Percentiles rank a stretch among this genome's conserved stretches.
phyloP scores from a whole-genome alignment of 139 green algal genomes.

The Coccomyxa sp. region DNA sequence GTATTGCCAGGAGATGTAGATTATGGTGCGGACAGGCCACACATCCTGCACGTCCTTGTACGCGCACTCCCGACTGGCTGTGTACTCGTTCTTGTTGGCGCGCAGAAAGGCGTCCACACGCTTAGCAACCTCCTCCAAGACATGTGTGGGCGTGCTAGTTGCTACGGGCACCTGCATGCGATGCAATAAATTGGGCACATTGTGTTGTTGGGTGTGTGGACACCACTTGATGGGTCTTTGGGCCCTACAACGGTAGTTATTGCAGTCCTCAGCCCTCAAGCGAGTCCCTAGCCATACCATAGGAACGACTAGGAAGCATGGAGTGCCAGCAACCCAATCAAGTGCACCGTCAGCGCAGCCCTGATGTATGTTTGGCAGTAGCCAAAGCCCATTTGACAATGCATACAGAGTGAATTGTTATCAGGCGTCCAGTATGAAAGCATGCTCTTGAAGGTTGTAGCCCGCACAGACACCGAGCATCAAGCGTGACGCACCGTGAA shows the following conservation, averaged over 20 bases:
- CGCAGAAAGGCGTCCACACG: constrained; percentile 10
- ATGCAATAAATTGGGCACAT: neutral
- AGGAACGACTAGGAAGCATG: neutral
- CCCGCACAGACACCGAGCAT: neutral
- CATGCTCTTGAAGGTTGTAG: neutral
- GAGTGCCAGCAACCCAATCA: neutral
- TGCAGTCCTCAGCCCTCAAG: neutral
- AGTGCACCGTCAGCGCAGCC: neutral
- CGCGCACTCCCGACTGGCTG: neutral
- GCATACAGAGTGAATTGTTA: neutral
- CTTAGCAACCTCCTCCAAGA: constrained; percentile 12
- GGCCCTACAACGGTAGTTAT: neutral
- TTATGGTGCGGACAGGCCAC: constrained; percentile 28
- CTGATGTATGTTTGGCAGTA: no score
- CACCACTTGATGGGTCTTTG: neutral
- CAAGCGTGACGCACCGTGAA: constrained; percentile 23
- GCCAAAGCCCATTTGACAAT: no score
- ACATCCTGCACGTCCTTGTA: constrained; percentile 7
- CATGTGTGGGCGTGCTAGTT: neutral
- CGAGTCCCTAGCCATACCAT: neutral
- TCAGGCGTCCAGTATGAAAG: no score
- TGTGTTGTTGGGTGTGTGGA: neutral
- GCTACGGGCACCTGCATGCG: constrained; percentile 17
- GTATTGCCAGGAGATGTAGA: constrained; percentile 33
- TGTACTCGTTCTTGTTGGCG: constrained; percentile 8